These are phyloP conservation scores for Pholiota conissans DNA, from an alignment of 768 basidiomycete genomes.

Conservation along the genomic window DNA sequence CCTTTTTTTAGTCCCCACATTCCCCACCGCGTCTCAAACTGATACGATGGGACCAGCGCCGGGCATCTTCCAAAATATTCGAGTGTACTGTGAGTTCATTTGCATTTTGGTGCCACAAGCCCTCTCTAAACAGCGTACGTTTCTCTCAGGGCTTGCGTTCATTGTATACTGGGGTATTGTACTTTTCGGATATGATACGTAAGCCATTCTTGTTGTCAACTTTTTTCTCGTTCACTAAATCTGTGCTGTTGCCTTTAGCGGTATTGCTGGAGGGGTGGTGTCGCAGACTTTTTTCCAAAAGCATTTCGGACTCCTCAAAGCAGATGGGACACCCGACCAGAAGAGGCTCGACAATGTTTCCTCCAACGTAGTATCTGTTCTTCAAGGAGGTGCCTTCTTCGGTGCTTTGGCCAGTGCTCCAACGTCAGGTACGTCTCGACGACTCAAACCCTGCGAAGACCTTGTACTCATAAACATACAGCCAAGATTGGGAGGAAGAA, in stretches of 20 bases:
- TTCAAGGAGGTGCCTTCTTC: constrained; percentile 88
- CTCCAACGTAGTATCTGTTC: constrained; percentile 85
- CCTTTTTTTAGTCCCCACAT: constrained; percentile 1
- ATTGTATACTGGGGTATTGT: constrained; percentile 78
- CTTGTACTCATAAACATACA: constrained; percentile 20
- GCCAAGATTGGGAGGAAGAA: constrained; percentile 65
- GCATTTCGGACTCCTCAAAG: constrained; percentile 3
- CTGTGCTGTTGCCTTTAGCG: constrained; percentile 6
- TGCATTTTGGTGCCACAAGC: too few species aligned
- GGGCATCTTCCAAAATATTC: constrained; percentile 50
- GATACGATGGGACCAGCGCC: not conserved
- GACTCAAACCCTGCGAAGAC: not conserved
- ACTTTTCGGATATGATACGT: constrained; percentile 79
- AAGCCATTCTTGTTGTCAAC: not conserved
- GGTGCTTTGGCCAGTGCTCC: constrained; percentile 77
- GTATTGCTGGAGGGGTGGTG: constrained; percentile 47
- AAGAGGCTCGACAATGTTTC: constrained; percentile 50
- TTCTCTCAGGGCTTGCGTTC: constrained; percentile 62
- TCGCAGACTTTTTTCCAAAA: constrained; percentile 44
- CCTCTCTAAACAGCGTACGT: not conserved
- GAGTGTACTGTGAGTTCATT: constrained; percentile 45
- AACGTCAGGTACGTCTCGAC: constrained; percentile 51
- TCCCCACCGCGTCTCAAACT: not conserved
- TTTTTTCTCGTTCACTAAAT: not conserved
- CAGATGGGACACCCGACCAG: not conserved